Percentiles rank a stretch among this genome's conserved stretches.
phyloP scores from a whole-genome alignment of 2,329 filamentous ascomycete species.

The Geosmithia flava region DNA sequence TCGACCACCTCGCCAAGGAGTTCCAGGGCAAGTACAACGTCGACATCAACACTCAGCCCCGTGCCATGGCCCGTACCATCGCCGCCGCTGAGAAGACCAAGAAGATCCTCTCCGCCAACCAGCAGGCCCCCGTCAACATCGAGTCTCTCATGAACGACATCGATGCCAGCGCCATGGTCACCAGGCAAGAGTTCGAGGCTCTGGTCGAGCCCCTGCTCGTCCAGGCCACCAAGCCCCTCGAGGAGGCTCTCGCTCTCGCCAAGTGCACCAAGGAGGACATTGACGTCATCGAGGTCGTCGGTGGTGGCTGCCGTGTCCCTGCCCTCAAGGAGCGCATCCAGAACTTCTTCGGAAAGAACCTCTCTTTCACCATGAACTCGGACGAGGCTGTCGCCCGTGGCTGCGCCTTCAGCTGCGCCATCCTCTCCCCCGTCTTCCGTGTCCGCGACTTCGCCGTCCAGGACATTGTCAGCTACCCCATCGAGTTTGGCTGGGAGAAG shows the following conservation, averaged over 20 bases:
- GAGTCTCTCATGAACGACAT: slow-evolving; percentile 98
- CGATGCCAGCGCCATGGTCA: slow-evolving; percentile 80
- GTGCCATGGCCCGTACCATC: slow-evolving; percentile 77
- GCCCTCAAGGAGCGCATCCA: slow-evolving; percentile 82
- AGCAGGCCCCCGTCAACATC: slow-evolving; percentile 84
- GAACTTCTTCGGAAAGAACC: slow-evolving; percentile 79
- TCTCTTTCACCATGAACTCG: slow-evolving; percentile 96
- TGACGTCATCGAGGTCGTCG: slow-evolving; percentile 84
- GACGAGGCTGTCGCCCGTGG: slow-evolving; percentile 94
- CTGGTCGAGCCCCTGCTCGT: slow-evolving; percentile 76
- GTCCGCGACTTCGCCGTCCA: slow-evolving; percentile 96
- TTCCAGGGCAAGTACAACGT: slow-evolving; percentile 98
- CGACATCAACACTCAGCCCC: slow-evolving; percentile 81
- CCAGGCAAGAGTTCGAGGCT: slow-evolving; percentile 86
- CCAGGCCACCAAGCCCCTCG: slow-evolving; percentile 60
- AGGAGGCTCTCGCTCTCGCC: slow-evolving; percentile 88
- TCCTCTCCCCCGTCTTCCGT: slow-evolving; percentile 93
- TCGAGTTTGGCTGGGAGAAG: slow-evolving; percentile 99
- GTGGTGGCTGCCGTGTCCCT: slow-evolving; percentile 88
- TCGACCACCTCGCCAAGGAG: slow-evolving; percentile 89
- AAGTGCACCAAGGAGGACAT: slow-evolving; percentile 88
- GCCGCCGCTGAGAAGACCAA: slow-evolving; percentile 93
- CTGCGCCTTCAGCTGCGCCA: slow-evolving; percentile 94
- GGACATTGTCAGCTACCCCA: slow-evolving; percentile 95
- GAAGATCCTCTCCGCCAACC: slow-evolving; percentile 95